A percentile compares a stretch with the other conserved stretches of the same genome.
Evolutionary conservation across 2,329 filamentous ascomycete species (phyloP).

Genomic region (Colletotrichum lentis): DNA sequence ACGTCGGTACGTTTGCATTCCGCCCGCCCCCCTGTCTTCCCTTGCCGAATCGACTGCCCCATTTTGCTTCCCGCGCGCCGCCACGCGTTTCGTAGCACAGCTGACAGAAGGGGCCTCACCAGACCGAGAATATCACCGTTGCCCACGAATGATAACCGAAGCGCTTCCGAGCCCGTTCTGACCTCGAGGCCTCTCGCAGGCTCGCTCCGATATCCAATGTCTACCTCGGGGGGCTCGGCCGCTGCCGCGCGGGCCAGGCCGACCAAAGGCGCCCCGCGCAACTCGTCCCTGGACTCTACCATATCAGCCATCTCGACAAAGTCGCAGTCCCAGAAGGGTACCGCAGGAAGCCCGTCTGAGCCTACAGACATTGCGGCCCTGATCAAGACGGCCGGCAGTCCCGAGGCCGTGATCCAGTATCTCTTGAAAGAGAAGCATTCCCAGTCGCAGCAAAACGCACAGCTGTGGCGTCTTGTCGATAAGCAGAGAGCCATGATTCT

Average conservation of each 20-base stretch:
- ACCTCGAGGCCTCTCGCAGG: conserved; percentile 54
- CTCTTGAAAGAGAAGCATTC: conserved; percentile 91
- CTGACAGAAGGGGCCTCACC: conserved; percentile 26
- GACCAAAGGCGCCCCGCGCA: conserved; percentile 65
- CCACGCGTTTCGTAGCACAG: conserved; percentile 12
- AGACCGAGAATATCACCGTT: conserved; percentile 44
- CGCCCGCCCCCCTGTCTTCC: neutral
- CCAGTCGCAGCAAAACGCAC: conserved; percentile 85
- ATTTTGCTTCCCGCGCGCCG: conserved; percentile 1
- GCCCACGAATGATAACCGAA: conserved; percentile 60
- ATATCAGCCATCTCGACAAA: conserved; percentile 78
- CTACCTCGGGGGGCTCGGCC: conserved; percentile 59
- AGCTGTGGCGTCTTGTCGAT: conserved; percentile 94
- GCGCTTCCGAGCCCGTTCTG: conserved; percentile 54
- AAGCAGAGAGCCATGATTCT: conserved; percentile 95
- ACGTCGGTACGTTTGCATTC: conserved; percentile 44
- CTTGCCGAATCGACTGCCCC: neutral
- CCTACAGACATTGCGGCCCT: conserved; percentile 80
- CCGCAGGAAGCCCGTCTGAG: conserved; percentile 66
- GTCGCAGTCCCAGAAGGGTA: conserved; percentile 64
- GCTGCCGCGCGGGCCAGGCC: conserved; percentile 52
- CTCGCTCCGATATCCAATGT: conserved; percentile 49
- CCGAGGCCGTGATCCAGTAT: conserved; percentile 88
- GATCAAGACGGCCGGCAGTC: conserved; percentile 84
- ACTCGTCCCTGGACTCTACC: conserved; percentile 92